Conservation (phyloP, 768 basidiomycete species). For the Infundibulicybe gibba region DNA sequence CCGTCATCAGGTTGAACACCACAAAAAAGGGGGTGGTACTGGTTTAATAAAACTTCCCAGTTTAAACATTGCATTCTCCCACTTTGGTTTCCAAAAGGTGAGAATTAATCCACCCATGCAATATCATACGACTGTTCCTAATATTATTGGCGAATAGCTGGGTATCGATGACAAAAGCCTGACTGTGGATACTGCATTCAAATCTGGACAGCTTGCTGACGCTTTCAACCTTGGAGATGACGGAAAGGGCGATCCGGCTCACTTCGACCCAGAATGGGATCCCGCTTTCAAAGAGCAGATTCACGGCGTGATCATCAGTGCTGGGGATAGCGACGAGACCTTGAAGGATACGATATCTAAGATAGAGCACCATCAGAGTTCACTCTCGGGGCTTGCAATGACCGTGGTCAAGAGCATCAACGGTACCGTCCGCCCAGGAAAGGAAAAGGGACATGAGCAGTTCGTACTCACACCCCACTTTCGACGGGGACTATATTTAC, state of each 20-base stretch:
- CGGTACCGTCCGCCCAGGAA: slow-evolving; percentile 42
- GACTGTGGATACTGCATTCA: slow-evolving; percentile 29
- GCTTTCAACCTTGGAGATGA: slow-evolving; percentile 35
- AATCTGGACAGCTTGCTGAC: slow-evolving; percentile 35
- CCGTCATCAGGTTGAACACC: slow-evolving; percentile 32
- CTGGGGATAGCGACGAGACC: slow-evolving; percentile 37
- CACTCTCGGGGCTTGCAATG: slow-evolving; percentile 11
- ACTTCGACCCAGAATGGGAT: slow-evolving; percentile 43
- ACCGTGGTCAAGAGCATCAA: slow-evolving; percentile 27
- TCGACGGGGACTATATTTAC: background rate
- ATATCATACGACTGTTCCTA: background rate
- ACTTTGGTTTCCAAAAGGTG: slow-evolving; percentile 40
- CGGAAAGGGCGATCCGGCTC: slow-evolving; percentile 14
- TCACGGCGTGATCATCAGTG: slow-evolving; percentile 47
- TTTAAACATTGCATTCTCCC: slow-evolving; percentile 54
- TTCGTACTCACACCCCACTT: slow-evolving; percentile 12
- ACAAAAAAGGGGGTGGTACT: slow-evolving; percentile 27
- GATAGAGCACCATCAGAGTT: slow-evolving; percentile 31
- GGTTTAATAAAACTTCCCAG: slow-evolving; percentile 34
- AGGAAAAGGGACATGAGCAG: slow-evolving; percentile 44
- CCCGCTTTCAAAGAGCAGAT: slow-evolving; percentile 39
- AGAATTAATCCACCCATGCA: background rate
- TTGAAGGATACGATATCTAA: slow-evolving; percentile 29
- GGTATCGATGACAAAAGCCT: slow-evolving; percentile 38
- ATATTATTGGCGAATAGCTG: slow-evolving; percentile 18